A percentile compares a stretch with the other conserved stretches of the same genome.
phyloP scores from a whole-genome alignment of 805 yeast genomes.

The Kuraishia floccosa region DNA sequence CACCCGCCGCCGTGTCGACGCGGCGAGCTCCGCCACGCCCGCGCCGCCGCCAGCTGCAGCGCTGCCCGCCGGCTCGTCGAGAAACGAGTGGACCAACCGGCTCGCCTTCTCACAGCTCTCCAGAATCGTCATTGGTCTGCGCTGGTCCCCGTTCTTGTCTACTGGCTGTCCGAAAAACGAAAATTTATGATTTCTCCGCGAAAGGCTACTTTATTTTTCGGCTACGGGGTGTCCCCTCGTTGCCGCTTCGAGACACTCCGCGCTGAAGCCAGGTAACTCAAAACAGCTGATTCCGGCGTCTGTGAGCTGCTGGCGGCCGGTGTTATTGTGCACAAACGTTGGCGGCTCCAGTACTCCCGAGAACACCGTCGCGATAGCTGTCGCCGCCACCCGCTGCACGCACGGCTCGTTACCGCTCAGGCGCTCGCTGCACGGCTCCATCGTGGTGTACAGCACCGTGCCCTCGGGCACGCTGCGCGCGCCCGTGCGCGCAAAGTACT shows the following conservation, averaged over 20 bases:
- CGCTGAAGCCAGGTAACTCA: constrained; percentile 76
- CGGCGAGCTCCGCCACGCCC: constrained; percentile 7
- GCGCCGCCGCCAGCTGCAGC: too few species aligned
- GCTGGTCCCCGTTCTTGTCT: too few species aligned
- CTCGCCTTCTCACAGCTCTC: constrained; percentile 1
- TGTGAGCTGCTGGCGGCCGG: constrained; percentile 44
- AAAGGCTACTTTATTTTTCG: neutral
- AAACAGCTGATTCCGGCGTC: constrained; percentile 56
- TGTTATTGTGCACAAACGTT: constrained; percentile 73
- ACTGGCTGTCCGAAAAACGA: too few species aligned
- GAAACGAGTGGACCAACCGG: constrained; percentile 1
- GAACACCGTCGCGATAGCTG: constrained; percentile 56
- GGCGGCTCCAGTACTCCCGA: constrained; percentile 92
- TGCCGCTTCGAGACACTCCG: constrained; percentile 57
- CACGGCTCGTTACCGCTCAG: constrained; percentile 89
- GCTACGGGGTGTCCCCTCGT: constrained; percentile 48
- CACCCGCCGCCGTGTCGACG: constrained; percentile 14
- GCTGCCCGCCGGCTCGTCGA: too few species aligned
- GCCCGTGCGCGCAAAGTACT: constrained; percentile 36
- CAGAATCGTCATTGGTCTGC: neutral
- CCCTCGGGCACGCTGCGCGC: constrained; percentile 50
- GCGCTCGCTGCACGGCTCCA: constrained; percentile 93
- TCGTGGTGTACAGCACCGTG: constrained; percentile 80
- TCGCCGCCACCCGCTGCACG: constrained; percentile 54
- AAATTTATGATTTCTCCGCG: too few species aligned